Conservation (phyloP, 768 basidiomycete species). For the Sarcodon aspratus region DNA sequence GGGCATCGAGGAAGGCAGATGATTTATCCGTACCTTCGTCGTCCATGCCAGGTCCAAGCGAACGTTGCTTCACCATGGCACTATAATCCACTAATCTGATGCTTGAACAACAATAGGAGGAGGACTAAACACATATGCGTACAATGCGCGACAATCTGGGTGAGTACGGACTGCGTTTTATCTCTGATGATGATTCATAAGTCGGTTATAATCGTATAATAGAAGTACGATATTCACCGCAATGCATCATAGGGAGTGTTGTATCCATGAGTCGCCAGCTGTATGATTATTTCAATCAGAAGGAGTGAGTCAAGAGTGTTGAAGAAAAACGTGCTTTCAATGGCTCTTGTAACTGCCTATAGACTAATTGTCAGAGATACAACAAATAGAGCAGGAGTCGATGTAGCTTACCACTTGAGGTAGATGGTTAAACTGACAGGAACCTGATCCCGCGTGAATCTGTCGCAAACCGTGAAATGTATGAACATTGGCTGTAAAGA, state of each 20-base stretch:
- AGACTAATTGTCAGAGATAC: neutral
- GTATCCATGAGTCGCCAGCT: constrained; percentile 78
- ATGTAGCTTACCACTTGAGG: constrained; percentile 55
- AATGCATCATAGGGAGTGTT: constrained; percentile 73
- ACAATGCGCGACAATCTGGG: constrained; percentile 76
- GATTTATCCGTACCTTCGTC: constrained; percentile 60
- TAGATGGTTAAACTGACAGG: constrained; percentile 79
- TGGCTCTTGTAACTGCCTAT: constrained; percentile 39
- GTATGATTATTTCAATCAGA: neutral
- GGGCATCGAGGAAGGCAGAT: constrained; percentile 72
- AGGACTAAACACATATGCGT: constrained; percentile 15
- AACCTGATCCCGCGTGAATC: constrained; percentile 80
- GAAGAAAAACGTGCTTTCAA: constrained; percentile 23
- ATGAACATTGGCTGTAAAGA: neutral
- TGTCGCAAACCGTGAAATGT: constrained; percentile 11
- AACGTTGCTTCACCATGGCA: constrained; percentile 69
- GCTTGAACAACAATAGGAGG: neutral
- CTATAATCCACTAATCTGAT: constrained; percentile 34
- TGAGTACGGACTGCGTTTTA: constrained; percentile 81
- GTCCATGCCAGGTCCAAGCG: constrained; percentile 65
- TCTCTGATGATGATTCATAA: constrained; percentile 25
- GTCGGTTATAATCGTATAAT: neutral
- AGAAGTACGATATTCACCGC: constrained; percentile 12
- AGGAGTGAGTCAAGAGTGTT: neutral
- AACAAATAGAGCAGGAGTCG: neutral